phyloP scores from a whole-genome alignment of 345 rosid genomes.

The Tarenaya hassleriana region DNA sequence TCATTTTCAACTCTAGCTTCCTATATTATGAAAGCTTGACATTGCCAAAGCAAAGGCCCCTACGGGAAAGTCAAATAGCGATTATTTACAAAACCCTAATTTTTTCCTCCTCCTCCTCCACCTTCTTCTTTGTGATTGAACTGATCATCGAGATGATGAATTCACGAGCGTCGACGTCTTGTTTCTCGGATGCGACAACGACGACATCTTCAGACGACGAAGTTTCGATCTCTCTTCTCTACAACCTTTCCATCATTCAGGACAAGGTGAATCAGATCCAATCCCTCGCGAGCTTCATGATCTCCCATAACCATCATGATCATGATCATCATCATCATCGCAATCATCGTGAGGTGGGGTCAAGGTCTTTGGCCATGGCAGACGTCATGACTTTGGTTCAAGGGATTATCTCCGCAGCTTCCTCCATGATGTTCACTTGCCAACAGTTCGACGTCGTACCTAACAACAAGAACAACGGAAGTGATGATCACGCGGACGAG shows the following conservation, averaged over 20 bases:
- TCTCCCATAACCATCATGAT: slow-evolving; percentile 28
- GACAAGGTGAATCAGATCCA: slow-evolving; percentile 60
- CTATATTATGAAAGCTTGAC: too few relatives aligned
- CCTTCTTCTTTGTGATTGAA: too few relatives aligned
- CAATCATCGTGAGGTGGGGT: slow-evolving; percentile 7
- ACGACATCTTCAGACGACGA: slow-evolving; percentile 24
- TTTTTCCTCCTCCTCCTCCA: too few relatives aligned
- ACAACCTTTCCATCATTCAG: slow-evolving; percentile 48
- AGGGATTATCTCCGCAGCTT: slow-evolving; percentile 53
- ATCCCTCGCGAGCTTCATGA: slow-evolving; percentile 40
- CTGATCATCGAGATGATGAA: too few relatives aligned
- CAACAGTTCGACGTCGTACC: slow-evolving; percentile 44
- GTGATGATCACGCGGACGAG: slow-evolving; percentile 8
- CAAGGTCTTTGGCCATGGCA: slow-evolving; percentile 41
- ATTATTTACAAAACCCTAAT: too few relatives aligned
- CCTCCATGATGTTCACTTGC: slow-evolving; percentile 59
- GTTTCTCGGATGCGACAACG: slow-evolving; percentile 17
- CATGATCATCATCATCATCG: slow-evolving; percentile 17
- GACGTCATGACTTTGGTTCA: slow-evolving; percentile 46
- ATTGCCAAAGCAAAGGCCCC: too few relatives aligned
- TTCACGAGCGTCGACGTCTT: too few relatives aligned
- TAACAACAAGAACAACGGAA: slow-evolving; percentile 13
- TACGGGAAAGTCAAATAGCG: too few relatives aligned
- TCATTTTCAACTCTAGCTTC: too few relatives aligned
- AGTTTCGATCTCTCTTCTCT: slow-evolving; percentile 41